Evolutionary conservation across 1,139 yeast species (phyloP), one percentile per base, ranked within the genome.

Genomic region (Yamadazyma diospyri): DNA sequence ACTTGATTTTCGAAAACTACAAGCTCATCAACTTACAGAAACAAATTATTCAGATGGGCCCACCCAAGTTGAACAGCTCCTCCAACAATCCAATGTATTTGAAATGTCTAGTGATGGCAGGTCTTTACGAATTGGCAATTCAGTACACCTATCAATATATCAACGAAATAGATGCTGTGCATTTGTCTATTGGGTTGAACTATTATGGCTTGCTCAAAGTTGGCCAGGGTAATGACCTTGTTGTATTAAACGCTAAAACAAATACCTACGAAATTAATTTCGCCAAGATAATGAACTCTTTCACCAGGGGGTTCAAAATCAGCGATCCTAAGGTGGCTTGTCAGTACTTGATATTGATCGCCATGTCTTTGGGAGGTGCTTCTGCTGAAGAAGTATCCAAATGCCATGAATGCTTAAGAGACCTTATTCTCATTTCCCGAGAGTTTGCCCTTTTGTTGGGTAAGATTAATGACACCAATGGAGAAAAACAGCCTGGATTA

Each of bases 291-390:
- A 48, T 82, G 32, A 86, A 85, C 0, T 75, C 80, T 11, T 83
- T 87, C 57, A 84, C 94, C 5, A 74, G 88, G 41, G 77, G 81
- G 10, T 89, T 92, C 66, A 82, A 88, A 49, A 75, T 78, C 34
- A 76, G 92, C 29, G 95, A 89, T 60, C 95, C 97, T 15, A 76
- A 81, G 50, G 86, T 84, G 37, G 97, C 97, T 0, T 84, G 87
- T 22, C 97, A 92, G 53, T 92, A 92, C 53, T 61, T 92, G 35
- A 71, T 85, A 18, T 64, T 86, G 44, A 78, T 89, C 25, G 81
- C 87, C 23, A 54, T 88, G 48, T 55, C 69, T 1, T 51, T 61
- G 27, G 68, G 67, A 21, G 66, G 64, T 8, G 39, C 57, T 14
- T 53, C 61, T 1, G 52, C 60, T 23, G 63, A 65, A 30, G 82